These are phyloP conservation scores for Medicago arabica DNA, from an alignment of 306 rosid species.

Conservation along the genomic window DNA sequence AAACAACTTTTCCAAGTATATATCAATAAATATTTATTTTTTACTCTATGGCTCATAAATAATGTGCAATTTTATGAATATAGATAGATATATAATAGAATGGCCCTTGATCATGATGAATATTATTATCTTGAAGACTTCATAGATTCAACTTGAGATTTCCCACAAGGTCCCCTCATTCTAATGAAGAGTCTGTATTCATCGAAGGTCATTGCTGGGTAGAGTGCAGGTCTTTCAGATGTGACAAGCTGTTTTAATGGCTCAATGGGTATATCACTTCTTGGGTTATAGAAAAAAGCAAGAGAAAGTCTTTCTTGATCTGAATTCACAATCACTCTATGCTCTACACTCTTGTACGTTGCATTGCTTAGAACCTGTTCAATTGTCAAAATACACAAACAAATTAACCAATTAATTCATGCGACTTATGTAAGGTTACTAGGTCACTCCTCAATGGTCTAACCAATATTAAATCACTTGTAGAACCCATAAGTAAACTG, in stretches of 20 bases:
- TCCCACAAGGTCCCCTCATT: slow-evolving; percentile 82
- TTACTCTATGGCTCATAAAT: background rate
- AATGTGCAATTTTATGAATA: background rate
- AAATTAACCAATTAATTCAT: background rate
- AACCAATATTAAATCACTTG: too few relatives aligned
- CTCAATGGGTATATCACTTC: slow-evolving; percentile 75
- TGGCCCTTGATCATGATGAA: background rate
- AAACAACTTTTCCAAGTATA: background rate
- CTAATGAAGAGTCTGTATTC: slow-evolving; percentile 85
- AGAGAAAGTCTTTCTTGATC: slow-evolving; percentile 70
- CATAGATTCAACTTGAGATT: slow-evolving; percentile 90
- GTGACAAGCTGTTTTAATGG: slow-evolving; percentile 71
- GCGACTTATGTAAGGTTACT: too few relatives aligned
- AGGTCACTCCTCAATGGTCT: too few relatives aligned
- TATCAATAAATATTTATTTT: background rate
- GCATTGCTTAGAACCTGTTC: slow-evolving; percentile 79
- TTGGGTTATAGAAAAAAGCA: slow-evolving; percentile 97
- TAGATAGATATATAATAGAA: background rate
- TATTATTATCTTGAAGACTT: slow-evolving; percentile 53
- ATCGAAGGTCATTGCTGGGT: slow-evolving; percentile 79
- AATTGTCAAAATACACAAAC: slow-evolving; percentile 19
- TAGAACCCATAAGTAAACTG: too few relatives aligned
- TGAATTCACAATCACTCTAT: slow-evolving; percentile 87
- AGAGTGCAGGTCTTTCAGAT: slow-evolving; percentile 59
- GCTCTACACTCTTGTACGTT: slow-evolving; percentile 87